Evolutionary conservation across 148 eudicot species (phyloP), one percentile per base, ranked within the genome.

Genomic region (Polygonum maritimum): DNA sequence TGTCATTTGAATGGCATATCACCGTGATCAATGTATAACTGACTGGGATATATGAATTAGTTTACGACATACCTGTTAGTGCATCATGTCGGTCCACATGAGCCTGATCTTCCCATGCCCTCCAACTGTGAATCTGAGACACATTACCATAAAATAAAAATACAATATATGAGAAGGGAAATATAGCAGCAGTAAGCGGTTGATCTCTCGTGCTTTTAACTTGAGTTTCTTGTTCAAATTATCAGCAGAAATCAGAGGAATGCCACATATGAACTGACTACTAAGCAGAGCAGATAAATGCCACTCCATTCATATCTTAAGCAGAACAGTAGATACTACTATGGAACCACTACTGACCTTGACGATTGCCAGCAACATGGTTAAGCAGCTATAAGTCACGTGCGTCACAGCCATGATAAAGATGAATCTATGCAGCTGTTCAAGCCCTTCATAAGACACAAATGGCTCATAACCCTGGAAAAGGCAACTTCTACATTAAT

Each of bases 331-430:
- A 58, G 65, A n/a, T 19, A 44, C 69, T 3, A 55, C 11, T 18
- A 55, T 21, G 19, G 62, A 57, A 57, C 22, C 12, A 22, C 31
- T 11, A 44, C 62, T 60, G 74, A 96, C 99, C 99, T 96, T 92
- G 52, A 96, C 94, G 72, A 96, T 87, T 55, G 99, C 99, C 58
- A 96, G 89, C 89, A 96, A 85, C 99, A 96, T 96, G 74, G 99
- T 91, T 75, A 96, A 86, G 85, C 98, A 96, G 86, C 99, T 96
- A 80, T 96, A 96, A 78, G 99, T 85, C 78, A 96, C 86, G 84
- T 96, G 99, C 55, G 99, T 96, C 81, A 92, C 82, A 12, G 99
- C 99, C 98, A 96, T 96, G 84, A 96, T 89, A 89, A 96, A 96
- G 82, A 96, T 96, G 85, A 96, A 96, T 49, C 99, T 87, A 79